Evolutionary conservation across 495 filamentous ascomycete species (phyloP).

Genomic region (Penicillium canescens): DNA sequence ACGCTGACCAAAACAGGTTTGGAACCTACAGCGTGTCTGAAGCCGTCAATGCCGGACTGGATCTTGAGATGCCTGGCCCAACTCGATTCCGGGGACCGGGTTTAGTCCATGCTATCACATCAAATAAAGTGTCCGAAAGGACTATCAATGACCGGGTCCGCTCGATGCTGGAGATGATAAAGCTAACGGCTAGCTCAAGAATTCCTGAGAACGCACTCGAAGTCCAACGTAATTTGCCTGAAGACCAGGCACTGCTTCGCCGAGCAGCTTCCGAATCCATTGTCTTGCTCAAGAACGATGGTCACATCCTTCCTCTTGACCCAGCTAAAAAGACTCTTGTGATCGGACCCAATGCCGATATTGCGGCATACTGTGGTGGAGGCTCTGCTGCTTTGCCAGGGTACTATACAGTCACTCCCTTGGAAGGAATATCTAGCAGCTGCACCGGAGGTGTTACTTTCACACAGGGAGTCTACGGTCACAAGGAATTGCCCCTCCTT

Average conservation of each 20-base stretch:
- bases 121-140: constrained; percentile 55
- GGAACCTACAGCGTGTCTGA: constrained; percentile 64
- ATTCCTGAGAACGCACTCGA: constrained; percentile 57
- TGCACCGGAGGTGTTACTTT: constrained; percentile 37
- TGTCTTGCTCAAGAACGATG: constrained; percentile 74
- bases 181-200: constrained; percentile 56
- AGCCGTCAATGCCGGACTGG: constrained; percentile 62
- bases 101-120: constrained; percentile 55
- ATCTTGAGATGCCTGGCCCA: constrained; percentile 73
- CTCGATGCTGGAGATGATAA: constrained; percentile 56
- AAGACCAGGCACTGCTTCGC: constrained; percentile 61
- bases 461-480: constrained; percentile 54
- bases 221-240: constrained; percentile 56
- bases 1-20: constrained; percentile 26
- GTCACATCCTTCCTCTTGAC: constrained; percentile 58
- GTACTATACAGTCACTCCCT: constrained; percentile 69
- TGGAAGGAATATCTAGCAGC: constrained; percentile 55
- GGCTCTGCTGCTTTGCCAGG: constrained; percentile 73
- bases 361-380: constrained; percentile 72
- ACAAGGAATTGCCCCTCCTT: constrained; percentile 56
- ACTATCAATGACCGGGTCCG: constrained; percentile 59
- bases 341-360: constrained; percentile 77
- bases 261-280: constrained; percentile 64
- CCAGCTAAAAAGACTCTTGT: constrained; percentile 61
- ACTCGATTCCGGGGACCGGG: constrained; percentile 61